Evolutionary conservation across 768 basidiomycete species (phyloP).

Genomic region (Cantharellus cinnabarinus): DNA sequence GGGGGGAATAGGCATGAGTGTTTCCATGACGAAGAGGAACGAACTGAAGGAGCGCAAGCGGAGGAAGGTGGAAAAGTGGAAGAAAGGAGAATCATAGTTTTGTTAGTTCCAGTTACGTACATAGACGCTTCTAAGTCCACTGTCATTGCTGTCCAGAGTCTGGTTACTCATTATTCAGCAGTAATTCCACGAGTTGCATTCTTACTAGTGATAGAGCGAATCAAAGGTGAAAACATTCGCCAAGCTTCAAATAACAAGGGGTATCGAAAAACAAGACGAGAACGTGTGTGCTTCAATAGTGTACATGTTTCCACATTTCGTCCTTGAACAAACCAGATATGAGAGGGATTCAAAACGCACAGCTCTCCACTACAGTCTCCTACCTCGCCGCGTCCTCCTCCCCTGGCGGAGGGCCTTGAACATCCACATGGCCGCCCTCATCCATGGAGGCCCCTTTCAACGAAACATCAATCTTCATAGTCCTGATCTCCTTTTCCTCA

Average conservation of each 20-base stretch:
- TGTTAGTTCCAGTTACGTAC: no score
- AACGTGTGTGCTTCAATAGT: no score
- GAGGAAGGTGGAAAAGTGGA: slow-evolving; percentile 1
- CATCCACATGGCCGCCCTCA: slow-evolving; percentile 37
- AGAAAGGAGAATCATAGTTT: neutral
- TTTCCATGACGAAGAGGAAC: slow-evolving; percentile 6
- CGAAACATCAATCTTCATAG: slow-evolving; percentile 31
- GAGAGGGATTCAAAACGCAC: no score
- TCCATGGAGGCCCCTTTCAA: slow-evolving; percentile 35
- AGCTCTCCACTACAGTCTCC: no score
- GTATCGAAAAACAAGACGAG: no score
- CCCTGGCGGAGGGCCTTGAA: slow-evolving; percentile 26
- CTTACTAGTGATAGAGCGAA: neutral
- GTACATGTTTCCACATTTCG: no score
- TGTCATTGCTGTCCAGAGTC: no score
- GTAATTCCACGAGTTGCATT: neutral
- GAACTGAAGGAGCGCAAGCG: slow-evolving; percentile 7
- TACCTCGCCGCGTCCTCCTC: neutral
- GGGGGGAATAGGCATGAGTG: slow-evolving; percentile 5
- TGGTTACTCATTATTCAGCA: neutral
- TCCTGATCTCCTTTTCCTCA: slow-evolving; percentile 37
- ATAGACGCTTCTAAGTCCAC: no score
- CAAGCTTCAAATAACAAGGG: neutral
- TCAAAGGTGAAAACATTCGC: neutral
- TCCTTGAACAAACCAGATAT: no score